Percentiles rank a stretch among this genome's conserved stretches.
phyloP scores from a whole-genome alignment of 371 early-diverging fungal genomes.

The Coemansia sp. region DNA sequence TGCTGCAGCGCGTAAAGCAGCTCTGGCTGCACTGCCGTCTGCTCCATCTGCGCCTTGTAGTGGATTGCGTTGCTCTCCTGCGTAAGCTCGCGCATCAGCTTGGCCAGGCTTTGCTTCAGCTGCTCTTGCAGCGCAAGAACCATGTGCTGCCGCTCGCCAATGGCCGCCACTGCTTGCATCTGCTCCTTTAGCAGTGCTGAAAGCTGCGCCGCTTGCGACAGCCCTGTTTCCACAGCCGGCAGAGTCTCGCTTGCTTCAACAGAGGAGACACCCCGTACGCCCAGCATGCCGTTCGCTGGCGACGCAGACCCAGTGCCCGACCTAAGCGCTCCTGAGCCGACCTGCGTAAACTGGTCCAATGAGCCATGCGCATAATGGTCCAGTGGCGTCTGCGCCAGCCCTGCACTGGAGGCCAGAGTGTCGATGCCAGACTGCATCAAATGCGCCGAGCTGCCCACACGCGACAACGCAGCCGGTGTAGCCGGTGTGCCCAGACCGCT shows the following conservation, averaged over 20 bases:
- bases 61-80: conserved; percentile 47
- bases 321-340: not conserved
- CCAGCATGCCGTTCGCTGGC: not conserved
- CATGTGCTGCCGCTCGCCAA: conserved; percentile 43
- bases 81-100: conserved; percentile 46
- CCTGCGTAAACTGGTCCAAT: conserved; percentile 1
- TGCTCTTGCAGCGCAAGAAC: conserved; percentile 45
- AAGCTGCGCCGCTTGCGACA: conserved; percentile 41
- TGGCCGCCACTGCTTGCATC: conserved; percentile 30
- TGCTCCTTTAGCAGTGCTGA: conserved; percentile 47
- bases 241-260: not conserved
- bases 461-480: conserved; percentile 32
- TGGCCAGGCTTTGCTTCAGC: conserved; percentile 39
- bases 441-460: conserved; percentile 22
- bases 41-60: conserved; percentile 43
- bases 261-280: not conserved
- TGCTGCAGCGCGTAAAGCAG: conserved; percentile 47
- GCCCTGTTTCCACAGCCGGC: not conserved
- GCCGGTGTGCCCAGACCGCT: conserved; percentile 29
- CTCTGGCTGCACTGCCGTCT: conserved; percentile 35
- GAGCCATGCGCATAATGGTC: not conserved
- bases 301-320: not conserved
- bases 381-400: not conserved
- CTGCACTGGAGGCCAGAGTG: not conserved
- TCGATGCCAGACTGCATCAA: not conserved